Base-by-base conservation (phyloP, 176 grass and related monocot species). In the Tuctoria greenei region DNA sequence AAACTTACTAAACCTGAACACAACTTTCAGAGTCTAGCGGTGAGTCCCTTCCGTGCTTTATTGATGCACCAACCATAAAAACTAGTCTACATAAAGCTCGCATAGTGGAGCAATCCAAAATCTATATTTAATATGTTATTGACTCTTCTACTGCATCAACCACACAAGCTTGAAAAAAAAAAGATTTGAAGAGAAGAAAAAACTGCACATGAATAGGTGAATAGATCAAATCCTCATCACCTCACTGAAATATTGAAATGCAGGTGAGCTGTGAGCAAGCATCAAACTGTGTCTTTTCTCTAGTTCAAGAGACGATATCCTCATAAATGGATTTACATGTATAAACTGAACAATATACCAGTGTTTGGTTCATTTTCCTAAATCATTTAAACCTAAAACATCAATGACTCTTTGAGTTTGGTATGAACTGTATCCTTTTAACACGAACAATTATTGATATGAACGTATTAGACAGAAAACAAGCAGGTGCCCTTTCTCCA, bases 331-430 rank as follows among this genome's bases (percentile, higher is more conserved):
- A 10, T 27, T 45, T 59, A 23, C 12, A 7, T 7, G 3, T 20
- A 42, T 67, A 59, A 39, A 38, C 15, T 13, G 43, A 67, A 59
- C 14, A 20, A 21, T n/a, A 49, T 49, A 69, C 23, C 26, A 52
- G 6, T 50, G 72, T 21, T 28, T 17, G 50, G 12, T 34, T 27
- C 28, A 73, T 41, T 70, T 21, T 65, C 57, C 58, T 52, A 52
- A 8, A 52, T 67, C 40, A 44, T 68, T 13, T 41, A 58, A 83
- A 68, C 63, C 41, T 55, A 12, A 58, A 67, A 60, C 20, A 45
- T 6, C 49, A 66, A 10, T 21, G 12, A 57, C 12, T 25, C 54
- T 20, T 52, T 54, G 25, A 69, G 27, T 52, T 64, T 4, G 52
- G 45, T 24, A 62, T 40, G 47, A 50, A 82, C 40, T 39, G 20